phyloP scores from a whole-genome alignment of 768 basidiomycete genomes.

The Amanita rubescens region DNA sequence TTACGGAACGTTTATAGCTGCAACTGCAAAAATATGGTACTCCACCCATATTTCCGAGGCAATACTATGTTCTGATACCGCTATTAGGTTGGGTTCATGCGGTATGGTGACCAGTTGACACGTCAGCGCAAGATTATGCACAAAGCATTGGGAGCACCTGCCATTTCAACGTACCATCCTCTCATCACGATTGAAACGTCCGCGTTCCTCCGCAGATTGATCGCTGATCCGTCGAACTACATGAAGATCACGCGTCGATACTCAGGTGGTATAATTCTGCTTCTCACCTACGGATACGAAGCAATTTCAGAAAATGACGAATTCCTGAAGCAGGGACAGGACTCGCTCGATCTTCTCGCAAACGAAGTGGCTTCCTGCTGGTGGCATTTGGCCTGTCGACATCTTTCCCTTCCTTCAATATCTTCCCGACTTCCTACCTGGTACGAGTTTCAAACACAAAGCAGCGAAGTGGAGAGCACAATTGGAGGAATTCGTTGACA shows the following conservation, averaged over 20 bases:
- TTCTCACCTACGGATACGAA: constrained; percentile 59
- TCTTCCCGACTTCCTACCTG: constrained; percentile 62
- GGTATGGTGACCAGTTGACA: constrained; percentile 53
- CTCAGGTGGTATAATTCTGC: constrained; percentile 47
- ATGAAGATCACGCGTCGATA: constrained; percentile 39
- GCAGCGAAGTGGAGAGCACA: constrained; percentile 54
- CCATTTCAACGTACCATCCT: constrained; percentile 50
- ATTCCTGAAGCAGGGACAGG: constrained; percentile 34
- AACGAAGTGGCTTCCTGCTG: constrained; percentile 34
- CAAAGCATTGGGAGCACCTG: constrained; percentile 47
- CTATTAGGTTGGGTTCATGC: constrained; percentile 52
- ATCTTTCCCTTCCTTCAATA: constrained; percentile 42
- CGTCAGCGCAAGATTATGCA: constrained; percentile 64
- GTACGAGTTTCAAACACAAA: constrained; percentile 56
- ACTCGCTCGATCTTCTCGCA: constrained; percentile 33
- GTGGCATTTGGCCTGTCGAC: constrained; percentile 46
- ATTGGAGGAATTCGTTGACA: constrained; percentile 58
- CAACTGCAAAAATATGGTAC: constrained; percentile 62
- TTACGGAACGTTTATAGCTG: constrained; percentile 29
- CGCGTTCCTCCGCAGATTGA: constrained; percentile 47
- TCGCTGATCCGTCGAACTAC: constrained; percentile 35
- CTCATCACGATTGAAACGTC: constrained; percentile 50
- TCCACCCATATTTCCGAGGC: neutral
- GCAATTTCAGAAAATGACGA: constrained; percentile 28
- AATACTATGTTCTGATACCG: neutral